Conservation (phyloP, 2,329 filamentous ascomycete genomes). For the Scytalidium sp. region DNA sequence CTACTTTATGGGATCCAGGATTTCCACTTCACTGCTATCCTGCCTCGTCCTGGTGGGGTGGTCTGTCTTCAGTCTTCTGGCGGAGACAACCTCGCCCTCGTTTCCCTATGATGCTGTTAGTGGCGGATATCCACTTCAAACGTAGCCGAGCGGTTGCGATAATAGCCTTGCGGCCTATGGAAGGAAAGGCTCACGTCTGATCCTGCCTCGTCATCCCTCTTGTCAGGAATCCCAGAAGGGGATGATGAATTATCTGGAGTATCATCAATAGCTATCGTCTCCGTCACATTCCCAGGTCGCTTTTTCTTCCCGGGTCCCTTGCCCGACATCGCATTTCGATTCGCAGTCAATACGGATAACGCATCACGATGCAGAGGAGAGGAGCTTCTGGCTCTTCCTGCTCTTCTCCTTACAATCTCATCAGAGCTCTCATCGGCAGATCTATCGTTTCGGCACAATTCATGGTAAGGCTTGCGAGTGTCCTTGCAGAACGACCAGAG, state of each 20-base stretch:
- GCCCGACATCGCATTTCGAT: slow-evolving; percentile 7
- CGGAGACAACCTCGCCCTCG: slow-evolving; percentile 1
- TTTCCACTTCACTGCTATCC: slow-evolving; percentile 3
- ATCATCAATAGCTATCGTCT: background rate
- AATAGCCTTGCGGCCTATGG: background rate
- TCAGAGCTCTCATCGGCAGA: background rate
- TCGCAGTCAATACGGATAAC: slow-evolving; percentile 1
- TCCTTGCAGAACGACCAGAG: background rate
- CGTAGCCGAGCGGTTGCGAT: background rate
- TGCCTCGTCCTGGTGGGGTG: background rate
- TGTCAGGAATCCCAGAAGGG: background rate
- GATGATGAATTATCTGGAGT: background rate
- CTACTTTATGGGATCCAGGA: background rate
- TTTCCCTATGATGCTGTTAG: slow-evolving; percentile 7
- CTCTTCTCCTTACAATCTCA: background rate
- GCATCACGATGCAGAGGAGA: background rate
- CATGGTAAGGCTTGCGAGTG: slow-evolving; percentile 1
- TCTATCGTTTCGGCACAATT: background rate
- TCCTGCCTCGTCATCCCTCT: background rate
- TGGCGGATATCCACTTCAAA: background rate
- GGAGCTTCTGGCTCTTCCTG: slow-evolving; percentile 2
- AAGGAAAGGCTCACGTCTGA: background rate
- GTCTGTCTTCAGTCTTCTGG: slow-evolving; percentile 1
- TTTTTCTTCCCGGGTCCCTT: slow-evolving; percentile 5
- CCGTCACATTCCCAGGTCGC: background rate